Percentiles rank a stretch among this genome's conserved stretches.
phyloP scores from a whole-genome alignment of 1,284 basidiomycete species.

The Austroboletus novae-zelandiae region DNA sequence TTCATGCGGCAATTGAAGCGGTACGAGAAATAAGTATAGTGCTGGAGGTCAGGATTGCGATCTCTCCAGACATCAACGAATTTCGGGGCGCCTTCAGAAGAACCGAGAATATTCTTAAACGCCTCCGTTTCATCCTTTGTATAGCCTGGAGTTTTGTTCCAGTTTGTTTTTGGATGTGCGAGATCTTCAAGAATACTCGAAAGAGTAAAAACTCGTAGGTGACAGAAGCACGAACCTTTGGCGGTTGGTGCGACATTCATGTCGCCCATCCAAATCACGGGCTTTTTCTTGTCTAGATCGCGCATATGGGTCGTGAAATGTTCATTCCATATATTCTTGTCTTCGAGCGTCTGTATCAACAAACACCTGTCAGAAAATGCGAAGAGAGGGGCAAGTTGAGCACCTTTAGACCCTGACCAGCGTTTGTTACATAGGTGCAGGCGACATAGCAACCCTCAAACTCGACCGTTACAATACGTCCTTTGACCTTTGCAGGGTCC shows the following conservation, averaged over 20 bases:
- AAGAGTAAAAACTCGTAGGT: neutral
- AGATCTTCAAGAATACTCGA: constrained; percentile 46
- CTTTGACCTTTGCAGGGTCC: constrained; percentile 59
- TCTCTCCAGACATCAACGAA: constrained; percentile 84
- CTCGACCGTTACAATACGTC: constrained; percentile 79
- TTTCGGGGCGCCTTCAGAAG: constrained; percentile 42
- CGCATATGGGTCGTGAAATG: constrained; percentile 75
- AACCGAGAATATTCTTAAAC: constrained; percentile 60
- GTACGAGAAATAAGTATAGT: constrained; percentile 87
- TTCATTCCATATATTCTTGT: constrained; percentile 73
- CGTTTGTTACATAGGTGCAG: constrained; percentile 88
- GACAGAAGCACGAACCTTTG: constrained; percentile 42
- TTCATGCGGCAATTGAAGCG: constrained; percentile 79
- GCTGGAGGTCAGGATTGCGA: constrained; percentile 62
- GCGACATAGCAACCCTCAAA: constrained; percentile 72
- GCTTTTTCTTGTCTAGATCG: constrained; percentile 71
- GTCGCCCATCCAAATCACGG: constrained; percentile 89
- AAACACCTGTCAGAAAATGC: constrained; percentile 1
- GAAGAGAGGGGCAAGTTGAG: neutral
- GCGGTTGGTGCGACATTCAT: constrained; percentile 83
- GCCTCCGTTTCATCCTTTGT: constrained; percentile 76
- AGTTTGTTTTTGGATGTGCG: constrained; percentile 63
- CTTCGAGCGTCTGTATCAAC: constrained; percentile 57
- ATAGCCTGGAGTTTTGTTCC: constrained; percentile 80
- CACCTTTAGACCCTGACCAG: constrained; percentile 78